Evolutionary conservation across 345 rosid genomes (phyloP).

Genomic region (Dovyalis caffra): DNA sequence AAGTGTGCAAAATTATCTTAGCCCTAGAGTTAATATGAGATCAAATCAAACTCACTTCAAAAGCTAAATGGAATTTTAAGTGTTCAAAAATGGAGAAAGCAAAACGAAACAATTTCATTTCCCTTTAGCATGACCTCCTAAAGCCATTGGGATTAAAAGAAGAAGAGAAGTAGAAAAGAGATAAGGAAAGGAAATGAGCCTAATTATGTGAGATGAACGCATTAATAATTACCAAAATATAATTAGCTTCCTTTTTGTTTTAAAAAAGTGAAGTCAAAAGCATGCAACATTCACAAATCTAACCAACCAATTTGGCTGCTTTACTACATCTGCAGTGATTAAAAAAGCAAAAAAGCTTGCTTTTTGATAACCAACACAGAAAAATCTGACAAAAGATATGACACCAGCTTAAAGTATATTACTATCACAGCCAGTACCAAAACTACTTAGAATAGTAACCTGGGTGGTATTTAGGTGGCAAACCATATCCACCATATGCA

Average conservation of each 20-base stretch:
- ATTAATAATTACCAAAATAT: background rate
- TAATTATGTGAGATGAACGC: background rate
- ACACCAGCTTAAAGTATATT: too few species aligned
- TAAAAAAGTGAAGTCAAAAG: background rate
- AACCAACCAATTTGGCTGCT: background rate
- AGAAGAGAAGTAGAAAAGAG: too few species aligned
- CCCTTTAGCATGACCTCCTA: too few species aligned
- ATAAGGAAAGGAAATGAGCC: background rate
- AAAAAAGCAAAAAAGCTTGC: slow-evolving; percentile 8
- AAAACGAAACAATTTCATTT: too few species aligned
- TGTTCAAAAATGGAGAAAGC: too few species aligned
- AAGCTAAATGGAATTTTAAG: background rate
- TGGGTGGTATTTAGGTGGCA: slow-evolving; percentile 48
- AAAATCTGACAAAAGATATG: too few species aligned
- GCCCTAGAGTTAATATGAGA: too few species aligned
- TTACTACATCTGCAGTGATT: background rate
- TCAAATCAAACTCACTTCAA: background rate
- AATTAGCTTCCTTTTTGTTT: background rate
- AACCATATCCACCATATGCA: slow-evolving; percentile 43
- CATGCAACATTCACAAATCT: background rate
- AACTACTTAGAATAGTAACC: slow-evolving; percentile 53
- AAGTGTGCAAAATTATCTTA: too few species aligned
- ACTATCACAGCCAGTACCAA: too few species aligned
- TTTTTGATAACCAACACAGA: slow-evolving; percentile 21
- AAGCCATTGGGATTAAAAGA: too few species aligned